Conservation (phyloP, 495 filamentous ascomycete species). For the Hyphodiscus hymeniophilus region DNA sequence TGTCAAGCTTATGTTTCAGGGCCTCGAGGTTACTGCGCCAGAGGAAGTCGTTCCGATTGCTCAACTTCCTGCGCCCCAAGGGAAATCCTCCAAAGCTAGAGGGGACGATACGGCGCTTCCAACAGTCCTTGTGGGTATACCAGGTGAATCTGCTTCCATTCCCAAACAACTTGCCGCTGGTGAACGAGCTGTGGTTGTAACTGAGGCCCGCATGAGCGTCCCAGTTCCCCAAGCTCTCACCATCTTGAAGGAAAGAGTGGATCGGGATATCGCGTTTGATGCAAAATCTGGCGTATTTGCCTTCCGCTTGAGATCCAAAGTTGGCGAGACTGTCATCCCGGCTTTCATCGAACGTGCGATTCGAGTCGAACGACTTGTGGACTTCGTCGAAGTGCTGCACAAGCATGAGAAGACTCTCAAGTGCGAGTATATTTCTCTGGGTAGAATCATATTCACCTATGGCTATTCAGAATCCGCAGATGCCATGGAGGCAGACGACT, state of each 20-base stretch:
- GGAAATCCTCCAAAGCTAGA: no score
- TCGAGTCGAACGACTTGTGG: constrained; percentile 55
- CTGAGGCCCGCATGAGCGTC: constrained; percentile 33
- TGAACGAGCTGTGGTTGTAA: constrained; percentile 23
- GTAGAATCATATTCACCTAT: constrained; percentile 56
- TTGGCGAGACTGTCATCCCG: constrained; percentile 48
- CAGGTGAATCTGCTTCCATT: no score
- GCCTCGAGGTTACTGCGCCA: constrained; percentile 23
- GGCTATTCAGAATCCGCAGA: constrained; percentile 5
- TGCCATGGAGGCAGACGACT: constrained; percentile 6
- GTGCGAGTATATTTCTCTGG: constrained; percentile 50
- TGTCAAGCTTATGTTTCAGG: constrained; percentile 44
- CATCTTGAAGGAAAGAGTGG: constrained; percentile 41
- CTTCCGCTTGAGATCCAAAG: constrained; percentile 44
- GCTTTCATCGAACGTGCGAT: constrained; percentile 45
- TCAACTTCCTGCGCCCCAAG: no score
- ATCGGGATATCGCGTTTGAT: constrained; percentile 53
- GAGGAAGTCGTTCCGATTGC: not conserved
- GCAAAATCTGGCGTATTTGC: constrained; percentile 47
- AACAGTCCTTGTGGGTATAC: no score
- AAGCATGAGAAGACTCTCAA: constrained; percentile 38
- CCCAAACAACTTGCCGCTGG: not conserved
- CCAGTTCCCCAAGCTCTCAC: constrained; percentile 31
- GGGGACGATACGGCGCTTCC: no score
- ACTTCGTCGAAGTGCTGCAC: constrained; percentile 53